phyloP scores from a whole-genome alignment of 805 yeast species.

The Saturnispora galanensis region DNA sequence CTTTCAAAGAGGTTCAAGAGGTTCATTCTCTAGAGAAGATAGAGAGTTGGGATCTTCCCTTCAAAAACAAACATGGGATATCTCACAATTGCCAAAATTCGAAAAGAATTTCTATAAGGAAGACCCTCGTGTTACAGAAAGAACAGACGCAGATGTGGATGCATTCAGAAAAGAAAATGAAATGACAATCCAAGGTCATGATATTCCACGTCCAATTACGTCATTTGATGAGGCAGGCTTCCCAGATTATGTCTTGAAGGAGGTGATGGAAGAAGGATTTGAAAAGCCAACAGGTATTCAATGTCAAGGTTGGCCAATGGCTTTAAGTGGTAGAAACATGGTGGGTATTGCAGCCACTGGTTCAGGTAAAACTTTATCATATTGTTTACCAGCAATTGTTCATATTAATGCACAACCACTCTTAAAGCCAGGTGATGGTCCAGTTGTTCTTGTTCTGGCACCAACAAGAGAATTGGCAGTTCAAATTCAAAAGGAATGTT shows the following conservation, averaged over 20 bases:
- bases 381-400: constrained; percentile 93
- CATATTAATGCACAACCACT: constrained; percentile 98
- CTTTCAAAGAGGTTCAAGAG: constrained; percentile 30
- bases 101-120: constrained; percentile 93
- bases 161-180: constrained; percentile 74
- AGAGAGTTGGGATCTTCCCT: constrained; percentile 46
- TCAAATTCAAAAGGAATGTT: constrained; percentile 92
- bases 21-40: constrained; percentile 30
- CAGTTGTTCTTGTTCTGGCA: constrained; percentile 88
- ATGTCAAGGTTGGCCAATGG: constrained; percentile 99
- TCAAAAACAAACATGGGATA: constrained; percentile 73
- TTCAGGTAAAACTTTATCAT: constrained; percentile 96
- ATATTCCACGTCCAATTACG: constrained; percentile 92
- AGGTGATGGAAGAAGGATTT: constrained; percentile 88
- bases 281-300: constrained; percentile 93
- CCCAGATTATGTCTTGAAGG: constrained; percentile 85
- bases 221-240: constrained; percentile 94
- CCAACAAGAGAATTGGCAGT: constrained; percentile 99
- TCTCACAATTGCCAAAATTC: constrained; percentile 69
- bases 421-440: constrained; percentile 91
- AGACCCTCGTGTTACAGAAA: constrained; percentile 63
- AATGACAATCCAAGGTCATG: constrained; percentile 75
- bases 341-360: constrained; percentile 99
- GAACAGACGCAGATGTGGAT: constrained; percentile 63
- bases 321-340: constrained; percentile 96